Percentiles rank a stretch among this genome's conserved stretches.
phyloP scores from a whole-genome alignment of 2,329 filamentous ascomycete genomes.

The Lachnellula suecica region DNA sequence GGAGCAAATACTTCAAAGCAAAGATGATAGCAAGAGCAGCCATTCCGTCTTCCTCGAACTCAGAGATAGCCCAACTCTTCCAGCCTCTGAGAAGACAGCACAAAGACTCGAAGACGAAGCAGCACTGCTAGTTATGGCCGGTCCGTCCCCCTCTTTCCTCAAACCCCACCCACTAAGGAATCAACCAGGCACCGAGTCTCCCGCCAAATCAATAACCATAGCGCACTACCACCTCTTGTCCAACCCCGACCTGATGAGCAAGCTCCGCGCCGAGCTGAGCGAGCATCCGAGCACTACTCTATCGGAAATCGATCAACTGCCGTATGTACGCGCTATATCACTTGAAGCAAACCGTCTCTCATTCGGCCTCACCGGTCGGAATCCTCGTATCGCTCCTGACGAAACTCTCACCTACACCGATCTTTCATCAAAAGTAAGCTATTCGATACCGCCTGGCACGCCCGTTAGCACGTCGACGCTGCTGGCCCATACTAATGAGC shows the following conservation, averaged over 20 bases:
- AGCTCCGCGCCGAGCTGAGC: neutral
- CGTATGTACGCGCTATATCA: slow-evolving; percentile 4
- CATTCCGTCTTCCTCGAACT: slow-evolving; percentile 6
- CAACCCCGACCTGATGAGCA: slow-evolving; percentile 24
- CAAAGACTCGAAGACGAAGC: slow-evolving; percentile 1
- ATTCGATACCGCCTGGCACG: slow-evolving; percentile 21
- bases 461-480: slow-evolving; percentile 19
- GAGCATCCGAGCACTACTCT: neutral
- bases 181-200: neutral
- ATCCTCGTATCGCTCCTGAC: neutral
- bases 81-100: neutral
- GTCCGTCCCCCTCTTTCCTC: neutral
- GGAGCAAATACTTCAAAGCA: neutral
- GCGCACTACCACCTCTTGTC: slow-evolving; percentile 31
- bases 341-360: slow-evolving; percentile 2
- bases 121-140: neutral
- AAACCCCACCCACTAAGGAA: neutral
- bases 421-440: no score
- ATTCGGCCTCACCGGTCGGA: slow-evolving; percentile 1
- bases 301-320: slow-evolving; percentile 1
- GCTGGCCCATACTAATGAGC: slow-evolving; percentile 31
- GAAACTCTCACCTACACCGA: neutral
- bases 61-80: neutral
- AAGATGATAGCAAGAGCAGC: neutral
- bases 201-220: slow-evolving; percentile 1